Percentiles rank a stretch among this genome's conserved stretches.
phyloP scores from a whole-genome alignment of 2,329 filamentous ascomycete genomes.

The Stemphylium vesicarium region DNA sequence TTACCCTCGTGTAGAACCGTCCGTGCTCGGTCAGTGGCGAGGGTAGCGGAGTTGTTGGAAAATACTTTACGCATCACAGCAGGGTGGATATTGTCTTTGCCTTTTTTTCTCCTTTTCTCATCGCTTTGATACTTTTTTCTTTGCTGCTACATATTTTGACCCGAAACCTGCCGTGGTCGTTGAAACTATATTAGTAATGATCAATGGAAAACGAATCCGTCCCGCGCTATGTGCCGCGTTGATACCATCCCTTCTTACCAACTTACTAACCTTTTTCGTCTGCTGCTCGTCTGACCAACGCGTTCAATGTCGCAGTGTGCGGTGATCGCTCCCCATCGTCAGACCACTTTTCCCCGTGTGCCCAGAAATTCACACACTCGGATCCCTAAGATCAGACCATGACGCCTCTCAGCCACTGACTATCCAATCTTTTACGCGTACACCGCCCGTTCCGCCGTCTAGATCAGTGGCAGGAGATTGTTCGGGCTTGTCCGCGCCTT shows the following conservation, averaged over 20 bases:
- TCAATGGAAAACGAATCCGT: too few species aligned
- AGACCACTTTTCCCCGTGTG: neutral
- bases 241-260: too few species aligned
- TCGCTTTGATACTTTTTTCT: neutral
- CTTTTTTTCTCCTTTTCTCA: neutral
- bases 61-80: neutral
- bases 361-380: too few species aligned
- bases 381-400: neutral
- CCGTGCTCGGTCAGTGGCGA: neutral
- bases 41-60: neutral
- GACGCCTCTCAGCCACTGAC: neutral
- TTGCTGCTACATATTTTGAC: neutral
- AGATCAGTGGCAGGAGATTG: conserved; percentile 2
- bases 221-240: too few species aligned
- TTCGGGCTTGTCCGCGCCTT: neutral
- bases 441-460: neutral
- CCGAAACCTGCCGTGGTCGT: too few species aligned
- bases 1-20: neutral
- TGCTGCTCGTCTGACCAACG: neutral
- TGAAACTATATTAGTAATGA: too few species aligned
- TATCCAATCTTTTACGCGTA: neutral
- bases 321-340: neutral
- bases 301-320: neutral
- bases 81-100: neutral
- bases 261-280: too few species aligned